phyloP scores from a whole-genome alignment of 805 yeast species.

The Metschnikowia dekortorum region DNA sequence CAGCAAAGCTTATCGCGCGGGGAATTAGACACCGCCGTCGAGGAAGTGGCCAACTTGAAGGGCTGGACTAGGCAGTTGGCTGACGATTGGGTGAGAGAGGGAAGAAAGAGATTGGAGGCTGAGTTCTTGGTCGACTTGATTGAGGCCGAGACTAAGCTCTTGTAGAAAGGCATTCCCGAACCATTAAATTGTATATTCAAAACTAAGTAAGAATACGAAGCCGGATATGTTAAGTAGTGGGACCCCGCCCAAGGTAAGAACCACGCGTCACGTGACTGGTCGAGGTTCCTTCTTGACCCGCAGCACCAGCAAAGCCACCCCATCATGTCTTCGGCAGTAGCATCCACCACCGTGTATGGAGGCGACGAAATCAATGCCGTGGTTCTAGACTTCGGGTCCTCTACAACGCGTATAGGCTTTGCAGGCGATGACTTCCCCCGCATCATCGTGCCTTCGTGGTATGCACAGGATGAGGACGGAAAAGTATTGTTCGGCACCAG shows the following conservation, averaged over 20 bases:
- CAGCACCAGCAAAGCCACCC: background rate
- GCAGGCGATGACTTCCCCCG: constrained; percentile 92
- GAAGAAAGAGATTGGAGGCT: constrained; percentile 83
- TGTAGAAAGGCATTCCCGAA: constrained; percentile 16
- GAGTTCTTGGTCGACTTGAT: constrained; percentile 71
- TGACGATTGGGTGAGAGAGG: constrained; percentile 85
- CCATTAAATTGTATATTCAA: background rate
- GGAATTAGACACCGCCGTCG: constrained; percentile 82
- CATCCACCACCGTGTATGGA: constrained; percentile 27
- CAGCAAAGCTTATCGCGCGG: constrained; percentile 69
- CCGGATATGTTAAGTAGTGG: background rate
- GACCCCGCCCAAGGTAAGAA: background rate
- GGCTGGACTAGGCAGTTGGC: constrained; percentile 93
- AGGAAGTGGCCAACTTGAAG: constrained; percentile 81
- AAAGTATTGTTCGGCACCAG: constrained; percentile 36
- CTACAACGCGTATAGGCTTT: constrained; percentile 77
- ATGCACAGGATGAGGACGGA: constrained; percentile 26
- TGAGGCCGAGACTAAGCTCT: constrained; percentile 55
- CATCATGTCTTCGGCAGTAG: constrained; percentile 13
- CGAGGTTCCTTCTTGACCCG: background rate
- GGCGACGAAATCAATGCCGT: constrained; percentile 85
- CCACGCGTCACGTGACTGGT: background rate
- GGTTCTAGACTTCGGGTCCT: constrained; percentile 88
- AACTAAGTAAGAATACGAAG: background rate
- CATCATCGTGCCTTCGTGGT: constrained; percentile 67